Evolutionary conservation across 495 filamentous ascomycete genomes (phyloP), one percentile per base, ranked within the genome.

Genomic region (Cenococcum geophilum): DNA sequence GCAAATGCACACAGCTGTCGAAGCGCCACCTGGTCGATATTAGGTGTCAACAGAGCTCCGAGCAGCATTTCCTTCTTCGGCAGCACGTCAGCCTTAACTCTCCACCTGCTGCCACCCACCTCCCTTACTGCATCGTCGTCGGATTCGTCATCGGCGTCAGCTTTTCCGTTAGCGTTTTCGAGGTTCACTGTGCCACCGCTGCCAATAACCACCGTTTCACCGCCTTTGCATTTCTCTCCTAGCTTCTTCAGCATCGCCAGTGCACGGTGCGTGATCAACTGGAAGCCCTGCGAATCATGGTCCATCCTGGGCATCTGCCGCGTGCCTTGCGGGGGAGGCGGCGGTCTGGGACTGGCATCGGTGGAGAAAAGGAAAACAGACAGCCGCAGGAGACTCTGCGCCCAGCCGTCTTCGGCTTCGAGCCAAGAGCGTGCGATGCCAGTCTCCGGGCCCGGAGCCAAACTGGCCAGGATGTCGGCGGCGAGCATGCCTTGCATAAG

Each of bases 401-500:
- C 88, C 71, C 96, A 95, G 0, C 89, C 89, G 70, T 95, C 90
- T 40, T 87, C 84, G 16, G 88, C 91, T 18, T 86, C 82, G 18
- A 97, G 81, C 93, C 93, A 98, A 1, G 79, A 76, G 48, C 83
- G 81, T n/a, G 91, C 87, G 14, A 96, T 77, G 9, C 79, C 76
- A 23, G 76, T 81, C 64, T 95, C 91, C 20, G 81, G 79, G 0
- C 80, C 81, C n/a, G 89, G 89, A 1, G 82, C 83, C 16, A 96
- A 79, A 5, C 83, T 81, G 4, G 89, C 82, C 9, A 97, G 75
- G 57, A 97, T 93, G 65, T 98, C 92, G 4, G 90, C 92, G 1
- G 92, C 89, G 5, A 98, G 76, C 62, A 98, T 82, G 5, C 90
- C 90, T 76, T 98, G 93, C 80, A 91, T 89, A 52, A 98, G 76